Conservation (phyloP, 2,329 filamentous ascomycete species). For the Fusarium longipes region DNA sequence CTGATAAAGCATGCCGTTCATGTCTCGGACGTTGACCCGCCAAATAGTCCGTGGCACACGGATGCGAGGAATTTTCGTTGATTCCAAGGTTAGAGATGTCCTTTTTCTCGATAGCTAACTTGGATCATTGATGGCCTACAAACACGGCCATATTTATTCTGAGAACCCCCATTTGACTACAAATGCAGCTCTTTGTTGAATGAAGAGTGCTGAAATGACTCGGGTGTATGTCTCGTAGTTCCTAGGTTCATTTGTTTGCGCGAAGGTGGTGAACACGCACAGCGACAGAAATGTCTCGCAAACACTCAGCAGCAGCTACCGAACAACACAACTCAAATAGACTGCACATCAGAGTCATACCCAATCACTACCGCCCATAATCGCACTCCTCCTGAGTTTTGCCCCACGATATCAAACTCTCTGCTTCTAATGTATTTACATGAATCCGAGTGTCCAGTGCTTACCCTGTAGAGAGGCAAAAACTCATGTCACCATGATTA, state of each 20-base stretch:
- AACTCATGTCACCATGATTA: neutral
- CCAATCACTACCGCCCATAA: too few species aligned
- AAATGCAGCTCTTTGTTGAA: neutral
- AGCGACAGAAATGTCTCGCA: neutral
- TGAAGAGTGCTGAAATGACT: neutral
- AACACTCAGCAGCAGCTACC: neutral
- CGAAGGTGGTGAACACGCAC: neutral
- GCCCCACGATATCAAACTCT: neutral
- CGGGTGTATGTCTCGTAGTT: neutral
- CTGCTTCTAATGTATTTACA: neutral
- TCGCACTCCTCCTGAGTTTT: neutral
- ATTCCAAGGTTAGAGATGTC: neutral
- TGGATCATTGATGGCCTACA: neutral
- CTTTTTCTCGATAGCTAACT: neutral
- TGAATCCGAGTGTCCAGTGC: neutral
- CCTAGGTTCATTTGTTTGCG: neutral
- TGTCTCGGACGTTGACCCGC: neutral
- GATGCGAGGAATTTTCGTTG: neutral
- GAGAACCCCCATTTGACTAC: neutral
- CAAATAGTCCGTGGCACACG: neutral
- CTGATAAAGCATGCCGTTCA: neutral
- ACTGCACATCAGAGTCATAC: neutral
- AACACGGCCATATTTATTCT: neutral
- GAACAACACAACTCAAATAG: neutral
- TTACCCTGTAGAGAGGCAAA: conserved; percentile 1